phyloP scores from a whole-genome alignment of 768 basidiomycete genomes.

The Lyophyllum atratum region DNA sequence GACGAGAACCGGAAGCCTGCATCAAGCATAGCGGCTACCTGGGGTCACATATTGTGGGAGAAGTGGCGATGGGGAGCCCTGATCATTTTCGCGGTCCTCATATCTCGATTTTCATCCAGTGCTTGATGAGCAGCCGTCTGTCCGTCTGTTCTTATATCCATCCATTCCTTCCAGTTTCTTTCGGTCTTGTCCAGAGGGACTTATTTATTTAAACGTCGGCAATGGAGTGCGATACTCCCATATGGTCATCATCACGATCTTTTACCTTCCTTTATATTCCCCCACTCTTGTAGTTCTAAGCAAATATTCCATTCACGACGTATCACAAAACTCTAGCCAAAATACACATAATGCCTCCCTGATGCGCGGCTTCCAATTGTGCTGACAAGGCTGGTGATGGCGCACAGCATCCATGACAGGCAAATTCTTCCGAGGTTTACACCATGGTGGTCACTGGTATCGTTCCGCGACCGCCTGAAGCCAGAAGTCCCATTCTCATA shows the following conservation, averaged over 20 bases:
- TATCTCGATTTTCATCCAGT: constrained; percentile 72
- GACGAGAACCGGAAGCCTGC: constrained; percentile 28
- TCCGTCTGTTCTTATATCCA: constrained; percentile 1
- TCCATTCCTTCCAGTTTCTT: not conserved
- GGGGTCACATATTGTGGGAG: constrained; percentile 73
- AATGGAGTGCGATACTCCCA: not conserved
- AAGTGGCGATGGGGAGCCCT: constrained; percentile 85
- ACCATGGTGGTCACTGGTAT: not conserved
- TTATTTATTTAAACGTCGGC: constrained; percentile 10
- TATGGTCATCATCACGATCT: constrained; percentile 16
- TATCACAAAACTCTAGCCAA: constrained; percentile 4
- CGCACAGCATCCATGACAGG: not conserved
- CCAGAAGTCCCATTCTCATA: too few relatives aligned
- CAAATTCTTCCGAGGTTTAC: not conserved
- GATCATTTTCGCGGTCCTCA: constrained; percentile 74
- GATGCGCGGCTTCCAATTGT: too few relatives aligned
- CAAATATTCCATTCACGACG: not conserved
- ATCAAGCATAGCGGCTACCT: constrained; percentile 58
- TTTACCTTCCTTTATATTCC: constrained; percentile 6
- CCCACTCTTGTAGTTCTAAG: constrained; percentile 14
- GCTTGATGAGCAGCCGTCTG: constrained; percentile 21
- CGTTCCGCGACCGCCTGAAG: too few relatives aligned
- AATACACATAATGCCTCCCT: not conserved
- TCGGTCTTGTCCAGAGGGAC: not conserved
- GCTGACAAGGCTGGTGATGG: not conserved